phyloP scores from a whole-genome alignment of 768 basidiomycete genomes.

The Tricholoma hemisulphureum region DNA sequence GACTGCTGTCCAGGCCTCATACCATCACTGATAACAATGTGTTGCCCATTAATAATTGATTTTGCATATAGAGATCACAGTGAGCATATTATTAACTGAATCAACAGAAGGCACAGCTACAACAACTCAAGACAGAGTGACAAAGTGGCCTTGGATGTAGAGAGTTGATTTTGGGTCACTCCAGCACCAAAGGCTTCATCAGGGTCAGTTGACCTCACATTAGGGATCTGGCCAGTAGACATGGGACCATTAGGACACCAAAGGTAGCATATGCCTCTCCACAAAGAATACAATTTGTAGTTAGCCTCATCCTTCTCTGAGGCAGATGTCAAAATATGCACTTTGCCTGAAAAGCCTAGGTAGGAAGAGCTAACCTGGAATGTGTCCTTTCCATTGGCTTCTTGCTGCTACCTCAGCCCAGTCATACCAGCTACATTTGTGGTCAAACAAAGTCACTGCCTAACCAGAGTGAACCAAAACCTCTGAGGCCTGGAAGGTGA shows the following conservation, averaged over 20 bases:
- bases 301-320: neutral
- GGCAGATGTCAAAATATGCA: neutral
- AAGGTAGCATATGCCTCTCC: neutral
- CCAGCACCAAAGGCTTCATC: neutral
- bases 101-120: neutral
- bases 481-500: neutral
- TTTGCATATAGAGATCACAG: neutral
- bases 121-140: neutral
- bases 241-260: neutral
- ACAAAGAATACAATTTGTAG: neutral
- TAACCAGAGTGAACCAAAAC: neutral
- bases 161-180: neutral
- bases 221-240: neutral
- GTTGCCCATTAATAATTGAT: too few relatives aligned
- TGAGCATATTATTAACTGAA: neutral
- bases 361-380: neutral
- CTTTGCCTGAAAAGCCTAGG: neutral
- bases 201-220: neutral
- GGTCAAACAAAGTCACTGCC: neutral
- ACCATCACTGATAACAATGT: too few relatives aligned
- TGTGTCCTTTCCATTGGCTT: neutral
- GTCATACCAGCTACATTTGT: neutral
- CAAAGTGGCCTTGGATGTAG: neutral
- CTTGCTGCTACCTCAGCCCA: neutral
- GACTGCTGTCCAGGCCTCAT: too few relatives aligned